Evolutionary conservation across 768 basidiomycete species (phyloP), one percentile per base, ranked within the genome.

Genomic region (Xerocomellus chrysenteron): DNA sequence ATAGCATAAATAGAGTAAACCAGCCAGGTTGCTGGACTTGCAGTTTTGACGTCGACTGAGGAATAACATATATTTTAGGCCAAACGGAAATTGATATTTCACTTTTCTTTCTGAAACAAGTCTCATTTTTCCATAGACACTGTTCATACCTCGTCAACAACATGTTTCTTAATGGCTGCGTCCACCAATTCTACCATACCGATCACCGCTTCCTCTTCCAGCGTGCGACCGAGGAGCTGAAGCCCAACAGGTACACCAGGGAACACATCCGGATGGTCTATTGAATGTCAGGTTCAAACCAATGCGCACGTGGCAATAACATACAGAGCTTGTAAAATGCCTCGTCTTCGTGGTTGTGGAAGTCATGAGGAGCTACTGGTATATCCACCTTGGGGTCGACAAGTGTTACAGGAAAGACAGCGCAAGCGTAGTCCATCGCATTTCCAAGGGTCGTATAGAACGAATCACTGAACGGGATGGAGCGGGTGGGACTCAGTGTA

Each of bases 151-250:
- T 30, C 6, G 9, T 21, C 32, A 21, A 32, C 33, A 33, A 21
- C 21, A 21, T 62, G 28, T 44, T 57, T 67, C 63, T 69, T 73
- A 7, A 78, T 50, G 12, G 78, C 76, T 4, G 60, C 67, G 28
- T 75, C 74, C 13, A 80, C 75, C 6, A 80, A 65, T 58, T 79
- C 78, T 4, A 75, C 74, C 76, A 82, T 78, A 5, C 67, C 70
- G 11, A 83, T 71, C 17, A 83, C 78, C 0, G 78, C 82, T 63
- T 83, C 82, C 50, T 83, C 82, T 62, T 83, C 82, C 44, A 72
- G 69, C 35, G 73, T 76, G 26, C 74, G 70, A 4, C 81, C 81
- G 8, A 79, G 69, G 13, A 82, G 67, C 65, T 84, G 82, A 44
- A 84, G 67, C 16, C 72, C 71, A 7, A 82, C 71, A 2, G 82